Evolutionary conservation across 257 asterid genomes (phyloP).

Genomic region (Petrea volubilis): DNA sequence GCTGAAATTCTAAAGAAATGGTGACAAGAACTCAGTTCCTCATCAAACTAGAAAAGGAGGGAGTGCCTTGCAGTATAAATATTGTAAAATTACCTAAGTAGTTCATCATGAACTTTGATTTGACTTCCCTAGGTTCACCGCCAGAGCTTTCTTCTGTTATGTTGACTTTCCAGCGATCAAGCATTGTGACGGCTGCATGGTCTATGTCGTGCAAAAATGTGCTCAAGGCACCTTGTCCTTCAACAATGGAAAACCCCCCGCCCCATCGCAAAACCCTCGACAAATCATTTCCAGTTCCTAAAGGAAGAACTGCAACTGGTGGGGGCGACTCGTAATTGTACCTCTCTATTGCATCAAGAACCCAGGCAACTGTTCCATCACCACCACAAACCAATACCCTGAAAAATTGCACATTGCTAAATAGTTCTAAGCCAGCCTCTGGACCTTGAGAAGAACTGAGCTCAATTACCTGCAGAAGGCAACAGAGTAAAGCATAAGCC

Average conservation of each 20-base stretch:
- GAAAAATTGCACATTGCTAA: conserved; percentile 60
- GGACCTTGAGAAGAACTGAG: conserved; percentile 79
- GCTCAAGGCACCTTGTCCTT: conserved; percentile 80
- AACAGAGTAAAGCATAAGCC: conserved; percentile 23
- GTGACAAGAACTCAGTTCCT: background rate
- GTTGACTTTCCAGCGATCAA: conserved; percentile 84
- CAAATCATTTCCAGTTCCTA: conserved; percentile 92
- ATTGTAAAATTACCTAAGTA: conserved; percentile 61
- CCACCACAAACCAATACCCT: conserved; percentile 92
- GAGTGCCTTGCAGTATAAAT: background rate
- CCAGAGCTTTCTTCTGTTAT: conserved; percentile 52
- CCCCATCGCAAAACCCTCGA: conserved; percentile 86
- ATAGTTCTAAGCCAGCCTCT: conserved; percentile 73
- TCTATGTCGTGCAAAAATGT: conserved; percentile 65
- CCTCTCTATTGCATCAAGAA: conserved; percentile 80
- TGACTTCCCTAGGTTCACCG: conserved; percentile 35
- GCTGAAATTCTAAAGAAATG: background rate
- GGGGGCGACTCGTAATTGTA: conserved; percentile 75
- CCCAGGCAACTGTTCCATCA: conserved; percentile 94
- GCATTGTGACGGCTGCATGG: conserved; percentile 83
- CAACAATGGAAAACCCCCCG: conserved; percentile 70
- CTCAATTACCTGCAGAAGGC: conserved; percentile 64
- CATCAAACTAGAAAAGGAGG: background rate
- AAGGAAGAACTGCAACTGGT: conserved; percentile 83
- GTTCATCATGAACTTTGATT: conserved; percentile 87